Percentiles rank a stretch among this genome's conserved stretches.
These are phyloP conservation scores for Populus alba DNA, from an alignment of 345 rosid species.

Conservation along the genomic window DNA sequence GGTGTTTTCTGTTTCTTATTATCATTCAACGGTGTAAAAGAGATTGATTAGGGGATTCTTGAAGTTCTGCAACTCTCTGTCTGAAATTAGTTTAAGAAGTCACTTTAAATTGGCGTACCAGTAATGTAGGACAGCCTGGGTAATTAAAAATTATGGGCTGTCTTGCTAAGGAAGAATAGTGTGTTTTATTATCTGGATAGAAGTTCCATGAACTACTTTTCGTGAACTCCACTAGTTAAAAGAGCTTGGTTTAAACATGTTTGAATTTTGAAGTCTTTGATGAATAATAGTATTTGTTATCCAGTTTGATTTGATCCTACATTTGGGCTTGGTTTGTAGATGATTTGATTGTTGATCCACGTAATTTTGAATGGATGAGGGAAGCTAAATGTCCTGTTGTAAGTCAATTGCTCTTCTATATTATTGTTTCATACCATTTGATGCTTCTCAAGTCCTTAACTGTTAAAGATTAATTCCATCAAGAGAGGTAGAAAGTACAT, in stretches of 20 bases:
- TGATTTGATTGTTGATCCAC: constrained; percentile 93
- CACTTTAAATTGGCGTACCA: neutral
- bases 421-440: neutral
- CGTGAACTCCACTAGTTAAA: neutral
- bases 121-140: neutral
- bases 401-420: constrained; percentile 33
- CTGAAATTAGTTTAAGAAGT: neutral
- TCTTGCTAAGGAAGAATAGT: neutral
- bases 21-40: neutral
- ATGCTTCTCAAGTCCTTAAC: neutral
- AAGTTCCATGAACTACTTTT: neutral
- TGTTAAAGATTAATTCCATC: neutral
- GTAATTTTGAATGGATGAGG: constrained; percentile 94
- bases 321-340: constrained; percentile 43
- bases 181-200: neutral
- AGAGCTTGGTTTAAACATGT: neutral
- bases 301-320: neutral
- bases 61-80: neutral
- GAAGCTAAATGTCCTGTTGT: constrained; percentile 95
- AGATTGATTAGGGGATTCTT: neutral
- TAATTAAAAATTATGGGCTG: neutral
- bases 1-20: neutral
- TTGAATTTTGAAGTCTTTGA: neutral
- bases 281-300: neutral
- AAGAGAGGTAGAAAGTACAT: neutral